phyloP scores from a whole-genome alignment of 306 rosid genomes.

The Mucuna pruriens region DNA sequence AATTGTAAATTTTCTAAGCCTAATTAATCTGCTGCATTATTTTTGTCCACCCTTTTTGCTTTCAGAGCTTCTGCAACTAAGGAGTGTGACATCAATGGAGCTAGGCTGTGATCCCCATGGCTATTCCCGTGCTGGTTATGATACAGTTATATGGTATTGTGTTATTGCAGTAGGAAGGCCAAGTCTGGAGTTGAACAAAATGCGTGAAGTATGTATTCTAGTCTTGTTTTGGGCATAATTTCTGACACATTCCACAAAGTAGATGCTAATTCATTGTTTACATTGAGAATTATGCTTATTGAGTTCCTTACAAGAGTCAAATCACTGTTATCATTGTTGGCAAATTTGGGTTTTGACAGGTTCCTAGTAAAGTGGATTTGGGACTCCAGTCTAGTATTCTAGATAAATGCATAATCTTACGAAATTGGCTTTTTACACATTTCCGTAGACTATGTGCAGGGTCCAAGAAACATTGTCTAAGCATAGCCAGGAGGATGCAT shows the following conservation, averaged over 20 bases:
- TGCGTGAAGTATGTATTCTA: slow-evolving; percentile 83
- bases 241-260: slow-evolving; percentile 12
- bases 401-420: neutral
- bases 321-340: slow-evolving; percentile 1
- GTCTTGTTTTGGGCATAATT: slow-evolving; percentile 21
- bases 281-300: slow-evolving; percentile 2
- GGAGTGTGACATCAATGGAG: slow-evolving; percentile 82
- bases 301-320: slow-evolving; percentile 16
- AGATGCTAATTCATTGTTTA: neutral
- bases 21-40: slow-evolving; percentile 21
- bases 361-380: slow-evolving; percentile 5
- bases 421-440: neutral
- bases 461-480: slow-evolving; percentile 66
- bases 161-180: slow-evolving; percentile 83
- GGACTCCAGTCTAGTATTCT: slow-evolving; percentile 1
- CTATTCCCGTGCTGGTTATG: slow-evolving; percentile 89
- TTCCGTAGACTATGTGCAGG: slow-evolving; percentile 82
- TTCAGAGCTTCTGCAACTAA: slow-evolving; percentile 78
- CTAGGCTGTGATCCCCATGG: slow-evolving; percentile 92
- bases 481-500: slow-evolving; percentile 46
- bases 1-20: slow-evolving; percentile 3
- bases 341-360: slow-evolving; percentile 12
- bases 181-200: slow-evolving; percentile 70
- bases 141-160: slow-evolving; percentile 84
- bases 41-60: slow-evolving; percentile 20